A percentile compares a stretch with the other conserved stretches of the same genome.
Conservation (phyloP, 1,284 basidiomycete genomes). For the Leccinum fuscescens region DNA sequence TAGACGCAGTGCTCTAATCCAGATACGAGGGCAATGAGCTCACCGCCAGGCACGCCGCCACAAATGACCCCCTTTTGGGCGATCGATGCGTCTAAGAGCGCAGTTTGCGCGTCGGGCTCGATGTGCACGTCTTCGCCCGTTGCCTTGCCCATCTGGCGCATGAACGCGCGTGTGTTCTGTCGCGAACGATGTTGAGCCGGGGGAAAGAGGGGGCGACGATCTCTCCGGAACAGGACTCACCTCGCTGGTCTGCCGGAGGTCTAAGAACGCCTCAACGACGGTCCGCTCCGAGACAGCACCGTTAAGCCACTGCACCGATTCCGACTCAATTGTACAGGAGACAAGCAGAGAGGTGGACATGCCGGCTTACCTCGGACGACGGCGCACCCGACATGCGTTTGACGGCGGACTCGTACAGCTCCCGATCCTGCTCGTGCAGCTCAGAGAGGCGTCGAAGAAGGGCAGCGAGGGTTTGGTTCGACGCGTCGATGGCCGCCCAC, state of each 20-base stretch:
- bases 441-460: conserved; percentile 51
- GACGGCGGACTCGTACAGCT: conserved; percentile 53
- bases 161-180: conserved; percentile 74
- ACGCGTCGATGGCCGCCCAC: conserved; percentile 68
- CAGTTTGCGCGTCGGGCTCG: conserved; percentile 88
- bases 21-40: conserved; percentile 23
- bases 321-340: not conserved
- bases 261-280: conserved; percentile 46
- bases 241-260: conserved; percentile 57
- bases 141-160: conserved; percentile 85
- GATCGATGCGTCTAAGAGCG: conserved; percentile 81
- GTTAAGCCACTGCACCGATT: conserved; percentile 23
- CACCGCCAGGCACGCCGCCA: conserved; percentile 94
- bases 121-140: conserved; percentile 75
- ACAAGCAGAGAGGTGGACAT: not conserved
- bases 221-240: conserved; percentile 34
- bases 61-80: conserved; percentile 83
- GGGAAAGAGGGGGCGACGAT: not conserved
- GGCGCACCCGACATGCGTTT: conserved; percentile 60
- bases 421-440: conserved; percentile 44
- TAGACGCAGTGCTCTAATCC: not conserved
- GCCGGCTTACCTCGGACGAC: conserved; percentile 49
- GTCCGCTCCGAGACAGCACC: conserved; percentile 1
- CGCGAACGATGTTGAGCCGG: not conserved
- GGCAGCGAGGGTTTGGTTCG: conserved; percentile 58